These are phyloP conservation scores for Hyphopichia khmerensis DNA, from an alignment of 1,139 yeast species.

Conservation along the genomic window DNA sequence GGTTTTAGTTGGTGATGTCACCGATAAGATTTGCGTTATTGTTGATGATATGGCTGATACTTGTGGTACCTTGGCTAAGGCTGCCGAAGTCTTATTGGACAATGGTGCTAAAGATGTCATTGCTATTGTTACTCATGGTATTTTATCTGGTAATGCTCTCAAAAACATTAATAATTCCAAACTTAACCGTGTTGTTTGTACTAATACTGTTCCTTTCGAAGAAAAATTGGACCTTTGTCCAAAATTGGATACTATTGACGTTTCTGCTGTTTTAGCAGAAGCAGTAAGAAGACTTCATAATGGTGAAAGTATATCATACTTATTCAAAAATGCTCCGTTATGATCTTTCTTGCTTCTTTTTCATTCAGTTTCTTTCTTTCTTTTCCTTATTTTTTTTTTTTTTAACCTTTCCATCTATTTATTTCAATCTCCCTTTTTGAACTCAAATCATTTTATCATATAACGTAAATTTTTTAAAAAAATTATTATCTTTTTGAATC, in stretches of 20 bases:
- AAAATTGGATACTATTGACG: conserved; percentile 66
- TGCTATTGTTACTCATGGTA: conserved; percentile 80
- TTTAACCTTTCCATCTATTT: too few species aligned
- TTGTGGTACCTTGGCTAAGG: conserved; percentile 78
- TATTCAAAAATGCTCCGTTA: conserved; percentile 56
- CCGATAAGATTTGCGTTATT: conserved; percentile 64
- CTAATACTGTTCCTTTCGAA: conserved; percentile 72
- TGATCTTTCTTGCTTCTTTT: conserved; percentile 8
- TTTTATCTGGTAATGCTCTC: conserved; percentile 70
- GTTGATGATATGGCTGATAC: conserved; percentile 88
- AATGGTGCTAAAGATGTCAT: conserved; percentile 72
- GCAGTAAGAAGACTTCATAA: conserved; percentile 79
- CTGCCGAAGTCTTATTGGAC: conserved; percentile 61
- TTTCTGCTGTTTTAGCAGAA: conserved; percentile 73
- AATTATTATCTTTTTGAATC: too few species aligned
- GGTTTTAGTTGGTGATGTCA: conserved; percentile 79
- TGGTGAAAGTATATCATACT: conserved; percentile 78
- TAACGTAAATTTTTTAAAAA: too few species aligned
- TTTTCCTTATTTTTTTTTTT: neutral
- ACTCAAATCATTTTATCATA: too few species aligned
- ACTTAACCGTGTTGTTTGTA: conserved; percentile 64
- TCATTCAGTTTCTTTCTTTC: neutral
- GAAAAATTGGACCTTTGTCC: conserved; percentile 49
- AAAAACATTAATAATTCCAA: conserved; percentile 58
- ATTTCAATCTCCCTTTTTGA: too few species aligned